Base-by-base conservation (phyloP, 768 basidiomycete genomes). In the Pisolithus marmoratus region DNA sequence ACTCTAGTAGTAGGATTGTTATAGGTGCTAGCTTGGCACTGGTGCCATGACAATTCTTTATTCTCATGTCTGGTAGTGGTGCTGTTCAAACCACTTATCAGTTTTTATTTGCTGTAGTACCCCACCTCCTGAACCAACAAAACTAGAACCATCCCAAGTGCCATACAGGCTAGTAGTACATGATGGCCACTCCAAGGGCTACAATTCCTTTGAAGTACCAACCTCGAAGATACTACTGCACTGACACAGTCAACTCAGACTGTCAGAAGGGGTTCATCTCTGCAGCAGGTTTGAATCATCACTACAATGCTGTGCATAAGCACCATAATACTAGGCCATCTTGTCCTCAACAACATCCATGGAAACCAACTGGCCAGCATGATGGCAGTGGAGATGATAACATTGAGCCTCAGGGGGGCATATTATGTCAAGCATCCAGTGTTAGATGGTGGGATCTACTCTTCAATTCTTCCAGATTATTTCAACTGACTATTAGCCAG, bases 391-490 rank as follows among this genome's bases (percentile, higher is more conserved):
- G 38, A 24, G 29, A 27, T 37, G 47, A 48, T 9, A 20, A 50
- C 17, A 17, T 42, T n/a, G 29, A 22, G 26, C 50, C 42, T 51
- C 26, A 46, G 34, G 50, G n/a, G 43, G 22, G 14, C 50, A 29
- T 51, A 37, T 38, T 51, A 34, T 27, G 46, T 36, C n/a, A 22
- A 12, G 24, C 43, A 51, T 51, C 50, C 50, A 22, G 31, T 51
- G 26, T 44, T 51, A 31, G 43, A 51, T 51, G 44, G 50, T 46
- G 37, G 34, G 24, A 24, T 27, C 27, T 42, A 23, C 29, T 36
- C 36, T 37, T 24, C 14, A 19, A 6, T 41, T 40, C 22, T 15
- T 14, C 42, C 38, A 14, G 40, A 26, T 42, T 34, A 38, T 19
- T 42, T 49, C n/a, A 49, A n/a, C n/a, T 49, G 40, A 29, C 23